phyloP scores from a whole-genome alignment of 1,284 basidiomycete species.

The Trichosporon sp. region DNA sequence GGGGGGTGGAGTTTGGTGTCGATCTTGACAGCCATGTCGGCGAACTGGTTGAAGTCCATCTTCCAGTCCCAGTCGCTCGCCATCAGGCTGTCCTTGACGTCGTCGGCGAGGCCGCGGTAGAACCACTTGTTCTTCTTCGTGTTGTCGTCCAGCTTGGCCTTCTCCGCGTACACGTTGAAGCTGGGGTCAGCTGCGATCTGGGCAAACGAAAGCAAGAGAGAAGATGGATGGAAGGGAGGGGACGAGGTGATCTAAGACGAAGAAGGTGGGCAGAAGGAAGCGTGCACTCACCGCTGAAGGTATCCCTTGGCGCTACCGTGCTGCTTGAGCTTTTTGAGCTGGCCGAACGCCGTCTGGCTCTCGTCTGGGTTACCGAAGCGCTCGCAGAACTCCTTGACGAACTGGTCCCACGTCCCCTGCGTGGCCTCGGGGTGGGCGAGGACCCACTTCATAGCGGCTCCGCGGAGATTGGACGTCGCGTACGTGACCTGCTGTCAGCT shows the following conservation, averaged over 20 bases:
- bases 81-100: conserved; percentile 31
- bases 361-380: conserved; percentile 33
- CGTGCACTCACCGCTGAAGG: conserved; percentile 19
- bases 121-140: conserved; percentile 32
- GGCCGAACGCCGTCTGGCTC: conserved; percentile 28
- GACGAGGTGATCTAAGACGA: too few species aligned
- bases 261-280: not conserved
- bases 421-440: conserved; percentile 27
- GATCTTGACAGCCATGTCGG: conserved; percentile 29
- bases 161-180: conserved; percentile 27
- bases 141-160: conserved; percentile 22
- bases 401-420: conserved; percentile 21
- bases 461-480: conserved; percentile 28
- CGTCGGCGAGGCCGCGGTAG: conserved; percentile 32
- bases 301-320: conserved; percentile 26
- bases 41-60: conserved; percentile 27
- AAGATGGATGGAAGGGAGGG: too few species aligned
- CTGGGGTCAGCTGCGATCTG: not conserved
- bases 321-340: conserved; percentile 35
- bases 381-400: conserved; percentile 24
- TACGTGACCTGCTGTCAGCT: conserved; percentile 32
- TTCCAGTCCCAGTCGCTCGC: conserved; percentile 32
- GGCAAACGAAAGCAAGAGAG: too few species aligned
- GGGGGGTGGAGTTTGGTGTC: conserved; percentile 31
- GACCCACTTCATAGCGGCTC: conserved; percentile 32